Base-by-base conservation (phyloP, 2,329 filamentous ascomycete genomes). In the Aspergillus proliferans region DNA sequence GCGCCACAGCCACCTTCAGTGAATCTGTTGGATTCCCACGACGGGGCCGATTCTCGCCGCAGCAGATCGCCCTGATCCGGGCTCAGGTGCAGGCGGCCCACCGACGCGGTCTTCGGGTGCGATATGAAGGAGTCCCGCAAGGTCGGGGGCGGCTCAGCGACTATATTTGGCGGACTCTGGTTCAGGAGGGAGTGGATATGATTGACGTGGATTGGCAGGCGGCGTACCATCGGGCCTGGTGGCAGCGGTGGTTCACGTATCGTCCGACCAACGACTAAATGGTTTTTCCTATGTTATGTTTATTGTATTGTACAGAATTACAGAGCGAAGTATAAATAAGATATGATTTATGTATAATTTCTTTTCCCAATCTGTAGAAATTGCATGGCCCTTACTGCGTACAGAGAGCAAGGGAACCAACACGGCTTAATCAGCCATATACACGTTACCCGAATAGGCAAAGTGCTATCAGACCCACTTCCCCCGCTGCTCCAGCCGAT, bases 111-210 rank as follows among this genome's bases (percentile, higher is more conserved):
- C 45, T 55, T 19, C 43, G 21, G 28, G 51, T 41, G 14, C 53
- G 55, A 18, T 55, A 57, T 28, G 45, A 47, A 8, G 53, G 44
- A 1, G 52, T 59, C 18, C 51, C 55, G 5, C 52, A 43, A 1
- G 30, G 48, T 3, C 43, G 48, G 26, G 19, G 43, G 12, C 34
- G 33, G 22, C 12, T 54, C 33, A 52, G 44, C 6, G 50, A 48
- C 12, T 21, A 52, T 10, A 46, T 57, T 14, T 52, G 52, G 54
- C 46, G 52, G 5, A 41, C 51, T 5, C 40, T 59, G 43, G 54
- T 51, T 1, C 44, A 44, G n/a, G 56, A 55, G 24, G 56, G 57
- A 8, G 57, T 46, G 6, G 57, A 58, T 47, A n/a, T 57, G 10
- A 50, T 57, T 14, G 57, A 59, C n/a, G 39, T 58, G 9, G 52